Percentiles rank a stretch among this genome's conserved stretches.
Evolutionary conservation across 495 filamentous ascomycete genomes (phyloP).

Genomic region (Filosporella fistucella): DNA sequence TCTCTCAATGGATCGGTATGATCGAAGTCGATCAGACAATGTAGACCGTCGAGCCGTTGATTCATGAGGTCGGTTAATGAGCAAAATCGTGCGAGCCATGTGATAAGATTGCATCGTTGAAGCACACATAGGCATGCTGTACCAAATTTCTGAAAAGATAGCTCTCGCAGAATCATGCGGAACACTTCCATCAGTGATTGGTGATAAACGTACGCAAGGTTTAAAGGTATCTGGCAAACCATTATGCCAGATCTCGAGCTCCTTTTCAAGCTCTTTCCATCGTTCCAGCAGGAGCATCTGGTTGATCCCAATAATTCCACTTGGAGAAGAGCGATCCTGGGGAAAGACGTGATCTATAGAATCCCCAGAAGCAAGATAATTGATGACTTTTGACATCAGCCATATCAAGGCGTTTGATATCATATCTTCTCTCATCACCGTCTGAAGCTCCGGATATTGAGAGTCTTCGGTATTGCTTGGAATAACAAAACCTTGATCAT

Average conservation of each 20-base stretch:
- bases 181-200: conserved; percentile 26
- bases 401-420: conserved; percentile 59
- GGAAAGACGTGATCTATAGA: conserved; percentile 31
- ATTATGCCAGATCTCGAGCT: conserved; percentile 55
- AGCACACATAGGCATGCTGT: conserved; percentile 57
- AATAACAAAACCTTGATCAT: conserved; percentile 47
- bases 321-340: conserved; percentile 28
- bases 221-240: conserved; percentile 55
- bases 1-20: conserved; percentile 47
- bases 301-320: conserved; percentile 41
- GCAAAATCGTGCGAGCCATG: conserved; percentile 57
- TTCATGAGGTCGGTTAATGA: conserved; percentile 58
- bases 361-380: conserved; percentile 52
- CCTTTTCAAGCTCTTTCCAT: conserved; percentile 49
- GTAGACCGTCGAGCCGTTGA: conserved; percentile 46
- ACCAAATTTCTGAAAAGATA: conserved; percentile 56
- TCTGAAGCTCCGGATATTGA: conserved; percentile 43
- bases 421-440: conserved; percentile 55
- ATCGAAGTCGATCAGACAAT: conserved; percentile 44
- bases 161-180: conserved; percentile 22
- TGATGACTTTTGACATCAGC: conserved; percentile 59
- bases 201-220: conserved; percentile 39
- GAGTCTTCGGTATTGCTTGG: conserved; percentile 43
- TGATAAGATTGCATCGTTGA: conserved; percentile 64
- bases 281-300: conserved; percentile 51